A percentile compares a stretch with the other conserved stretches of the same genome.
phyloP scores from a whole-genome alignment of 1,139 yeast genomes.

The Kazachstania sp. region DNA sequence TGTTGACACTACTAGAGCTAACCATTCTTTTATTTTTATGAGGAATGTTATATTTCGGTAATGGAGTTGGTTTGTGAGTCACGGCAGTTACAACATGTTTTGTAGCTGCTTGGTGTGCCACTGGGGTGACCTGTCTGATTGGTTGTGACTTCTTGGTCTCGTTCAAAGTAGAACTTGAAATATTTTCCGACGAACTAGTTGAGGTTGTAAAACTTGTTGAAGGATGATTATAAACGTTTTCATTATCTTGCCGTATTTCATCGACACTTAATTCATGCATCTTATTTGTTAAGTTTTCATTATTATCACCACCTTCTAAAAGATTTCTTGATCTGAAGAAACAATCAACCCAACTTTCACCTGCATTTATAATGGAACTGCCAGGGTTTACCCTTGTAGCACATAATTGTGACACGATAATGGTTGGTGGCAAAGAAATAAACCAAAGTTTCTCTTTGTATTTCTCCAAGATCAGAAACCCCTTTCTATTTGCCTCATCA shows the following conservation, averaged over 20 bases:
- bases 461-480: constrained; percentile 58
- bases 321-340: constrained; percentile 41
- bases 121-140: not conserved
- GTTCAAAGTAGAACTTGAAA: no score
- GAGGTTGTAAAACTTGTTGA: constrained; percentile 5
- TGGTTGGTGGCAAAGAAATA: constrained; percentile 36
- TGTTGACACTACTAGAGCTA: not conserved
- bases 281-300: constrained; percentile 12
- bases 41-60: not conserved
- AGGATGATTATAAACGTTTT: constrained; percentile 1
- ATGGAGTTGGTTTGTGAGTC: not conserved
- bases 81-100: not conserved
- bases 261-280: constrained; percentile 2
- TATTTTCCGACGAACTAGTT: no score
- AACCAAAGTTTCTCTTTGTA: constrained; percentile 52
- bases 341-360: constrained; percentile 42
- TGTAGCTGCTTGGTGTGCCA: not conserved
- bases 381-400: not conserved
- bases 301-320: constrained; percentile 16
- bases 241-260: not conserved
- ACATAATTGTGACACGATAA: constrained; percentile 8
- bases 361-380: constrained; percentile 21
- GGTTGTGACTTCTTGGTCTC: not conserved
- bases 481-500: constrained; percentile 44
- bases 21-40: not conserved